Evolutionary conservation across 148 eudicot species (phyloP), one percentile per base, ranked within the genome.

Genomic region (Rhododendron kiyosumense): DNA sequence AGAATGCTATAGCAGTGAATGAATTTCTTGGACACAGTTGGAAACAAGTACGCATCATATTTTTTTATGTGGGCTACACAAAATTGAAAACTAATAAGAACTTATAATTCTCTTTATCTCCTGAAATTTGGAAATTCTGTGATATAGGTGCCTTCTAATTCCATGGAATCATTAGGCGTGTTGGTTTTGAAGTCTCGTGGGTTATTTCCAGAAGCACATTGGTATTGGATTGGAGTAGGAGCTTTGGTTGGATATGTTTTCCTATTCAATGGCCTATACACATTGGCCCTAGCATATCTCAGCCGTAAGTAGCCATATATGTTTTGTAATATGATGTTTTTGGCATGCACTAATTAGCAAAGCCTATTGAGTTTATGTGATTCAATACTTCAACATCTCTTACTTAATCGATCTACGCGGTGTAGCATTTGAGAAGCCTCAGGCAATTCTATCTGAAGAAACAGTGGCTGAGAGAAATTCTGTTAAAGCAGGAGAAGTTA

Each of bases 151-250:
- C 78, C 59, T 30, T 43, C 32, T 1, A n/a, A 26, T 43, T 71
- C 82, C 7, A 79, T 52, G 4, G 90, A 83, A 74, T 30, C 88
- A 74, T 41, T 93, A 32, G 94, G 97, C 79, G 81, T 83, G 45
- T 34, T 49, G 41, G 82, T 92, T 71, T 76, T 93, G 83, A 52
- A 85, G 88, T 89, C 93, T 30, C 93, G 94, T 22, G 97, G 93
- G 45, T 41, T 93, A 24, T 91, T 89, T 59, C 78, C 93, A 11
- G 85, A 89, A 9, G 89, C 91, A 74, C 26, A 93, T 74, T 91
- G 97, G 95, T 93, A 90, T 84, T 94, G 97, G 97, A 87, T 94
- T 46, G 95, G 94, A 85, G 90, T 92, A 51, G 94, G 88, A 46
- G 94, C 87, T 43, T 85, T 90, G 32, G 46, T 89, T 11, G 93